Evolutionary conservation across 352 stramenopile species (phyloP).

Genomic region (Blastocystis sp.): DNA sequence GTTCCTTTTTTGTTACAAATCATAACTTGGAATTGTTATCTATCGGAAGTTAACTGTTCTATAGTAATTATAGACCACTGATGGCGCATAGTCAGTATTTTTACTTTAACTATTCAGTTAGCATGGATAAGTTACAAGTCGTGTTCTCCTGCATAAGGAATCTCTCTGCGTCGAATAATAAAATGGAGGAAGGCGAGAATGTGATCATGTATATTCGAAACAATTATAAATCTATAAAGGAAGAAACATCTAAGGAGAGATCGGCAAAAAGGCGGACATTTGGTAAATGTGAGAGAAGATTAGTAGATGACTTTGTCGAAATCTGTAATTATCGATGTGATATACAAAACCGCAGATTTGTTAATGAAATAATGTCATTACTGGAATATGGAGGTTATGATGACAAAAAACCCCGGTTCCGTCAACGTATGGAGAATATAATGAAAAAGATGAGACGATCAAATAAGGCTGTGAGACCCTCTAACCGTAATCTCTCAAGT

Average conservation of each 20-base stretch:
- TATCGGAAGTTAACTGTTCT: no score
- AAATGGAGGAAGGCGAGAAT: background rate
- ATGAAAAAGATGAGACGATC: background rate
- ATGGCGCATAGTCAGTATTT: background rate
- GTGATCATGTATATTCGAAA: background rate
- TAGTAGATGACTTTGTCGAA: background rate
- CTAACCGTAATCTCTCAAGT: background rate
- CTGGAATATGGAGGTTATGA: background rate
- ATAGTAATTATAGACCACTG: no score
- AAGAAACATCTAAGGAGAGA: background rate
- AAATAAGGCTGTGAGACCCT: background rate
- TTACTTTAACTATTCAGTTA: background rate
- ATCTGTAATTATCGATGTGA: constrained; percentile 16
- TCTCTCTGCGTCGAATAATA: background rate
- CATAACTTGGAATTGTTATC: no score
- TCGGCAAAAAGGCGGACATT: background rate
- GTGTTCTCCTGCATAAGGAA: background rate
- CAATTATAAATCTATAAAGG: background rate
- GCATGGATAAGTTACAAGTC: background rate
- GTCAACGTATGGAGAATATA: constrained; percentile 36
- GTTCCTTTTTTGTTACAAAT: no score
- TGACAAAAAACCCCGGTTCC: background rate
- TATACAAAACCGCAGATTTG: background rate
- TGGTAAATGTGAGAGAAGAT: background rate
- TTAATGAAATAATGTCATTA: background rate